Conservation (phyloP, 225 moss, liverwort and hornwort genomes). For the Physcomitrium patens region DNA sequence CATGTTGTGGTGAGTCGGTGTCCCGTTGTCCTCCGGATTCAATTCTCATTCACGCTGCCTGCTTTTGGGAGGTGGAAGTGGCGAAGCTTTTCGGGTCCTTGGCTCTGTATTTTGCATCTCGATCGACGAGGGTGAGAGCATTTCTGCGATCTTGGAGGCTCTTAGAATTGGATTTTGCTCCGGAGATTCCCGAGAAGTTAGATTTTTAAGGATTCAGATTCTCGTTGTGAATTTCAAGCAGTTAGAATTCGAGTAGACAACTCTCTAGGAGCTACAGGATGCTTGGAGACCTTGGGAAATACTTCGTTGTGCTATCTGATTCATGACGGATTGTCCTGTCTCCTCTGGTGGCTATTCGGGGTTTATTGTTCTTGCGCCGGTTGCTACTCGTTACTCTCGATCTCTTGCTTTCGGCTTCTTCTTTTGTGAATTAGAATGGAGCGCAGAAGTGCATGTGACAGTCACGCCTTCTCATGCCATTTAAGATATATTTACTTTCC, state of each 20-base stretch:
- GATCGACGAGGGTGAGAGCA: constrained; percentile 13
- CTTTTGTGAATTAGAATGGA: constrained; percentile 43
- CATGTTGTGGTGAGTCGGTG: constrained; percentile 39
- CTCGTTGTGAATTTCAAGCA: not conserved
- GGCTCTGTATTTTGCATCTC: not conserved
- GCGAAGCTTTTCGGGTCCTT: constrained; percentile 1
- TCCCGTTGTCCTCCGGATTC: constrained; percentile 37
- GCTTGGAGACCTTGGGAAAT: constrained; percentile 5
- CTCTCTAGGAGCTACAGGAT: not conserved
- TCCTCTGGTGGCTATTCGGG: not conserved
- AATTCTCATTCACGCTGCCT: not conserved
- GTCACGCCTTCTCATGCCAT: constrained; percentile 30
- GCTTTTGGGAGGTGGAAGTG: not conserved
- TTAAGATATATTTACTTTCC: constrained; percentile 33
- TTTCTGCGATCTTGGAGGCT: constrained; percentile 16
- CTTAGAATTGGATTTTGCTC: not conserved
- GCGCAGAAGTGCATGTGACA: constrained; percentile 30
- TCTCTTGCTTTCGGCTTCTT: constrained; percentile 21
- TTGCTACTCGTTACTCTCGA: constrained; percentile 24
- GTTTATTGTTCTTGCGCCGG: not conserved
- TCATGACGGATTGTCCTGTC: constrained; percentile 6
- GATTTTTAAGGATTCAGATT: not conserved
- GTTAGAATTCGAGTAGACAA: not conserved
- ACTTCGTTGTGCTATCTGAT: constrained; percentile 23
- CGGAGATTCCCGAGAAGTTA: constrained; percentile 8